These are phyloP conservation scores for Nicotiana knightiana DNA, from an alignment of 257 asterid species.

Conservation along the genomic window DNA sequence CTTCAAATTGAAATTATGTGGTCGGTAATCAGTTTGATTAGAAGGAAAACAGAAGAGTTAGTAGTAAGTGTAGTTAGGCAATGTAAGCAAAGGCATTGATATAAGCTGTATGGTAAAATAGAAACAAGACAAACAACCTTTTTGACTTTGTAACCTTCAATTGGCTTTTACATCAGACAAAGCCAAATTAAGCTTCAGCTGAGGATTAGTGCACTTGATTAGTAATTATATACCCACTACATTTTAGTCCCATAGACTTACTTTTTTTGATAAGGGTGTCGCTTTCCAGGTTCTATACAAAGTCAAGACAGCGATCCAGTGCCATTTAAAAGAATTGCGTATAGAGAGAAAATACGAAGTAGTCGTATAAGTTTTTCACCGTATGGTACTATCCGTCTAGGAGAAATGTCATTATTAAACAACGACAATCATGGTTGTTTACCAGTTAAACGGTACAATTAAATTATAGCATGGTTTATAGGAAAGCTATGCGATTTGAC, in stretches of 20 bases:
- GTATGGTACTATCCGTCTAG: too few relatives aligned
- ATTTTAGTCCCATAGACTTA: not conserved
- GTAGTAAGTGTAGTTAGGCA: not conserved
- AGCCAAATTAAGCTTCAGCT: constrained; percentile 1
- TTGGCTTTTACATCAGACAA: not conserved
- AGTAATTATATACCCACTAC: not conserved
- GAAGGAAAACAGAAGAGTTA: not conserved
- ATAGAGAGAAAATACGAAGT: too few relatives aligned
- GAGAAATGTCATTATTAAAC: too few relatives aligned
- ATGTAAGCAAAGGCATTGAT: constrained; percentile 10
- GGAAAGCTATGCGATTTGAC: too few relatives aligned
- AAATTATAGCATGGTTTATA: too few relatives aligned
- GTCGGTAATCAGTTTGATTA: constrained; percentile 36
- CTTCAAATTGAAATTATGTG: constrained; percentile 29
- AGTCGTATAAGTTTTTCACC: too few relatives aligned
- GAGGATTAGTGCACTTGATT: not conserved
- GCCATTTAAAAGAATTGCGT: not conserved
- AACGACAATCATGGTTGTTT: too few relatives aligned
- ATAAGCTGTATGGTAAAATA: constrained; percentile 3
- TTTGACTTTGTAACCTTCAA: constrained; percentile 34
- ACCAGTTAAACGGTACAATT: too few relatives aligned
- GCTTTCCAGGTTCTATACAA: not conserved
- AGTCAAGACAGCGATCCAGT: not conserved
- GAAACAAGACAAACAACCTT: constrained; percentile 35
- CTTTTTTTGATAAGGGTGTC: not conserved